phyloP scores from a whole-genome alignment of 2,329 filamentous ascomycete species.

The Exophiala sideris region DNA sequence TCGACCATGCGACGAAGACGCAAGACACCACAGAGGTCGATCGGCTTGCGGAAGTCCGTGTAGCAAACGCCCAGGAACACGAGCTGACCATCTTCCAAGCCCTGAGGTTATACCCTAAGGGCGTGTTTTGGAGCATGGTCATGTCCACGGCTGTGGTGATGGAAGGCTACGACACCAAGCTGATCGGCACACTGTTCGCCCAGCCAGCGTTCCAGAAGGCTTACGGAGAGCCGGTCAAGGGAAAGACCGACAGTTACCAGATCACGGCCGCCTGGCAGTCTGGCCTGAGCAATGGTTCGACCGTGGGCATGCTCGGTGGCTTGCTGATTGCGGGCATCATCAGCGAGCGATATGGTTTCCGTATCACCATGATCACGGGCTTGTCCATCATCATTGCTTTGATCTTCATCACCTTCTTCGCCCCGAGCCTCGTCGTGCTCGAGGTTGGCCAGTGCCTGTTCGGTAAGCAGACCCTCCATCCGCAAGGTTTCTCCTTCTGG shows the following conservation, averaged over 20 bases:
- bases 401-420: conserved; percentile 41
- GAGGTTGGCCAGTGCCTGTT: conserved; percentile 35
- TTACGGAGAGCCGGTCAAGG: conserved; percentile 22
- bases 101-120: background rate
- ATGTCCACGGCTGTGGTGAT: conserved; percentile 29
- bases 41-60: background rate
- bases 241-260: background rate
- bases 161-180: conserved; percentile 28
- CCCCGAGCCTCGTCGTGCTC: conserved; percentile 32
- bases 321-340: conserved; percentile 33
- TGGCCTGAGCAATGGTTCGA: conserved; percentile 29
- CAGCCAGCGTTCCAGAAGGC: conserved; percentile 38
- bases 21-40: background rate
- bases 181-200: conserved; percentile 30
- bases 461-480: conserved; percentile 13
- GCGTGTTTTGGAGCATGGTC: conserved; percentile 26
- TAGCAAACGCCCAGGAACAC: conserved; percentile 2
- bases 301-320: conserved; percentile 30
- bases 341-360: conserved; percentile 36
- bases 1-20: background rate
- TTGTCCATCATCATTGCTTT: conserved; percentile 26
- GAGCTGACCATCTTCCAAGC: conserved; percentile 1
- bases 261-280: conserved; percentile 15
- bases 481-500: background rate
- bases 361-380: conserved; percentile 24